A percentile compares a stretch with the other conserved stretches of the same genome.
Evolutionary conservation across 805 yeast genomes (phyloP).

Genomic region (Starmerella gropengiesseri): DNA sequence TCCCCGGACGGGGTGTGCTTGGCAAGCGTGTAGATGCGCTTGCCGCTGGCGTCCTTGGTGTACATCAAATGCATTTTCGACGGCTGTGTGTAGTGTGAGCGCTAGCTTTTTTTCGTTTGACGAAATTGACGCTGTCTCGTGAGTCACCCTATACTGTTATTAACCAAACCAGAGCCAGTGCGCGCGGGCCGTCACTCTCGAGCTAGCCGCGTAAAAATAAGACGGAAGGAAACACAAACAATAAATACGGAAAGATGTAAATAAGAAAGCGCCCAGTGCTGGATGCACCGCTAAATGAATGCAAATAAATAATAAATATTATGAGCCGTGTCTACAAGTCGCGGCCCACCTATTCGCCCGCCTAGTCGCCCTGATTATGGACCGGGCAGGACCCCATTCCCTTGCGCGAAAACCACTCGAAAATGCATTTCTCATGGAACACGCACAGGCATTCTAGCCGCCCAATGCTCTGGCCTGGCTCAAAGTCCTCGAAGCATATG

Average conservation of each 20-base stretch:
- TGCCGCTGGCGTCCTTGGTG: slow-evolving; percentile 89
- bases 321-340: neutral
- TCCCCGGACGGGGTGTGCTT: slow-evolving; percentile 76
- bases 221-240: neutral
- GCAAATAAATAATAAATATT: neutral
- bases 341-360: too few relatives aligned
- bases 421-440: slow-evolving; percentile 83
- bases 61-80: slow-evolving; percentile 92
- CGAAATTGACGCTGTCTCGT: too few relatives aligned
- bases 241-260: neutral
- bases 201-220: too few relatives aligned
- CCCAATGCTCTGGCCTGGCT: slow-evolving; percentile 80
- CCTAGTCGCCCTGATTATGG: slow-evolving; percentile 34
- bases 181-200: too few relatives aligned
- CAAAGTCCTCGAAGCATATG: slow-evolving; percentile 82
- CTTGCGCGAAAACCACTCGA: slow-evolving; percentile 79
- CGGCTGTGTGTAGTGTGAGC: neutral
- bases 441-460: slow-evolving; percentile 89
- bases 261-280: neutral
- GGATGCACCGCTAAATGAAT: neutral
- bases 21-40: slow-evolving; percentile 85
- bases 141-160: too few relatives aligned
- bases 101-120: neutral
- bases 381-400: slow-evolving; percentile 84
- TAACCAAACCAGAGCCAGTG: too few relatives aligned